Evolutionary conservation across 306 rosid species (phyloP), one percentile per base, ranked within the genome.

Genomic region (Abrus pulchellus): DNA sequence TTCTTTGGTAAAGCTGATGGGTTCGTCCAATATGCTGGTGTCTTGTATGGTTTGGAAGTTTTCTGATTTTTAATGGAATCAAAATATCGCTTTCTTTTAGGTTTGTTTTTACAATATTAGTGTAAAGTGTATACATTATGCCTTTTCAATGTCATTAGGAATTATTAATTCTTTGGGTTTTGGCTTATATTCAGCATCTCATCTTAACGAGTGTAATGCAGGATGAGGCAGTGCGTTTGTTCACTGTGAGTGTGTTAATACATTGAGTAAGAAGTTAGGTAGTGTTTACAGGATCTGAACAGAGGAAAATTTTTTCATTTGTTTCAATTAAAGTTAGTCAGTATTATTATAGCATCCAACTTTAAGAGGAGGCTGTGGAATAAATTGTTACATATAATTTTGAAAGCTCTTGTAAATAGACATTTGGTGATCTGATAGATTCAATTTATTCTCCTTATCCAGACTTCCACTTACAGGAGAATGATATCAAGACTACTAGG

Each of bases 11-110:
- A 67, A 40, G 55, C 63, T 2, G 85, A 81, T 0, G 76, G 64
- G 12, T 55, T 81, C 20, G 64, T 27, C 10, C 49, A 36, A 55
- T 81, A 67, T 48, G 80, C 76, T 4, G 81, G 85, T 45, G 85
- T 74, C 9, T 81, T 81, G 47, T 67, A 81, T 67, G 85, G 85
- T 0, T 75, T 75, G 3, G 85, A 81, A 2, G 76, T 32, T 52
- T 73, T 44, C 41, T 80, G 49, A 80, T 9, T 36, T n/a, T 8
- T 74, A 4, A 1, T 60, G n/a, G 44, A 80, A 64, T n/a, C 9
- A 41, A 80, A 27, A 54, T 71, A 53, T 80, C 56, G 38, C 41
- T 29, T 80, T 48, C 2, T 1, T 11, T 0, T 52, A 27, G 76
- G 47, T 30, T 72, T 62, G 5, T 80, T 57, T 38, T 38, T 13